Base-by-base conservation (phyloP, 805 yeast species). In the Saccharomyces paradoxus region DNA sequence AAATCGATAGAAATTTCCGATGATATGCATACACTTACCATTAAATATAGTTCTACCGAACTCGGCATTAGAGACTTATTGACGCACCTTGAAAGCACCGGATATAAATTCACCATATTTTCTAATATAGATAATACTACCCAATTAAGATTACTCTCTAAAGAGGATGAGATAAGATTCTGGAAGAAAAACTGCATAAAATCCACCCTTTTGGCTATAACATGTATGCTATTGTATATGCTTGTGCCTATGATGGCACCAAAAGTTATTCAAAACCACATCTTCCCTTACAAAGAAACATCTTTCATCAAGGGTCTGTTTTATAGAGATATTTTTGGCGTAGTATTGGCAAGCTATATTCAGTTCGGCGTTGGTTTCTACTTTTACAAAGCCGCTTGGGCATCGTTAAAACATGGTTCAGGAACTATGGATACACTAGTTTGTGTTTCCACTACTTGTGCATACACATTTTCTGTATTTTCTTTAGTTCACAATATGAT, bases 401-500 rank as follows among this genome's bases (percentile, higher is more conserved):
- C 78, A 37, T 84, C 96, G 6, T 55, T 90, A 24, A 75, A 75
- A 52, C 90, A 87, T 63, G 78, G 83, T 5, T 83, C 88, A 26
- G 85, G 85, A 9, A 89, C 92, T 7, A 95, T 94, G 99, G 99
- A 94, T 70, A 87, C 92, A 1, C 75, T 94, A 56, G 90, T 94
- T 41, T 83, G 87, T 52, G 75, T 87, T 22, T 89, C 97, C 3
- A 90, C 97, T 0, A 71, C 84, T 50, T 82, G 87, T 24, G 88
- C 97, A 4, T 94, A 82, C 65, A 50, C 74, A 4, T 92, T 88
- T 63, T 90, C 97, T 0, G 66, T 86, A 1, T 67, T 81, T 27
- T 79, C 94, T 0, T 81, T 89, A 57, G 30, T 79, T 0, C 68
- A 76, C 37, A 75, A 81, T 46, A 72, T 82, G 21, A 60, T 78